Conservation (phyloP, 2,329 filamentous ascomycete genomes). For the Phyllosticta citribraziliensis region DNA sequence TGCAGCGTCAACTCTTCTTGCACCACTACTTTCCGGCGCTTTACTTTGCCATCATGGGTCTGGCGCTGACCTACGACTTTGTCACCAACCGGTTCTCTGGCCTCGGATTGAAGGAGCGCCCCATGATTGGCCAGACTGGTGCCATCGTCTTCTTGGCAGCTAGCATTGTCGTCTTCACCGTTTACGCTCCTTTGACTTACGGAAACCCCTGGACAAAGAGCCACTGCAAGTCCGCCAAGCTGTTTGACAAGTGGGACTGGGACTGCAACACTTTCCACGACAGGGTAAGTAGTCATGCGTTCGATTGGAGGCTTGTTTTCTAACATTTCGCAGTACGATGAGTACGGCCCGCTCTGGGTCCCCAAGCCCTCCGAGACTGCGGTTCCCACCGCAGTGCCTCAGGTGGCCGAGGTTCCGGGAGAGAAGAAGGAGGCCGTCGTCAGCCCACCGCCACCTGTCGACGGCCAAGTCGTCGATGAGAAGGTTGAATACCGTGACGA, state of each 20-base stretch:
- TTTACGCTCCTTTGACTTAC: conserved; percentile 86
- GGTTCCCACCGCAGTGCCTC: conserved; percentile 15
- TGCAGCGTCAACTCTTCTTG: conserved; percentile 95
- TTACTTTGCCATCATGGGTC: conserved; percentile 83
- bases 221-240: conserved; percentile 78
- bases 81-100: conserved; percentile 60
- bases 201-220: conserved; percentile 88
- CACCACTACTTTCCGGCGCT: conserved; percentile 98
- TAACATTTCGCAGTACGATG: conserved; percentile 12
- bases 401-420: conserved; percentile 16
- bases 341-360: conserved; percentile 17
- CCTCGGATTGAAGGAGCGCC: conserved; percentile 58
- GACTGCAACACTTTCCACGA: conserved; percentile 92
- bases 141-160: conserved; percentile 65
- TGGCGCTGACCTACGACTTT: conserved; percentile 87
- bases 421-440: conserved; percentile 16
- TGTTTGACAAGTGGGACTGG: conserved; percentile 89
- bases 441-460: conserved; percentile 18
- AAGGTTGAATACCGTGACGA: conserved; percentile 91
- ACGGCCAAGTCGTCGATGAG: conserved; percentile 51
- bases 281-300: conserved; percentile 54
- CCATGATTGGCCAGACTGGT: conserved; percentile 63
- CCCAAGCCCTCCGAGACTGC: conserved; percentile 20
- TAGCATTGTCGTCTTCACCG: conserved; percentile 63
- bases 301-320: background rate